Conservation (phyloP, 345 rosid species). For the Brassica carinata region DNA sequence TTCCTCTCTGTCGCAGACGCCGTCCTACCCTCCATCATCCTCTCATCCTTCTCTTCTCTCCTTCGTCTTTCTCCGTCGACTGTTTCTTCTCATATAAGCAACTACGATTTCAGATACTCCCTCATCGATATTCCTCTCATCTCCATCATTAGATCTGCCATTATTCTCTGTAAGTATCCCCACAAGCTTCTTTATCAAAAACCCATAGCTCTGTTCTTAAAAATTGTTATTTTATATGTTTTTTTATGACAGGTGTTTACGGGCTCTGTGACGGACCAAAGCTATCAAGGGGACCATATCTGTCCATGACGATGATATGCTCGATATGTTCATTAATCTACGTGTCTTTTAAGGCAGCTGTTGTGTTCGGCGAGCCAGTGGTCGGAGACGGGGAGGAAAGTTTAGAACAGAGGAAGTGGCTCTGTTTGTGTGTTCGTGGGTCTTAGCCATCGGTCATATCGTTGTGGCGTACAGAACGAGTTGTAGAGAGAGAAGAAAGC, state of each 20-base stretch:
- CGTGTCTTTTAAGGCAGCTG: constrained; percentile 73
- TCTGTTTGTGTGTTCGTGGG: constrained; percentile 63
- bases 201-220: constrained; percentile 23
- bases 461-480: constrained; percentile 85
- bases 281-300: constrained; percentile 75
- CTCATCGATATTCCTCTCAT: constrained; percentile 83
- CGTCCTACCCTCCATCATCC: constrained; percentile 75
- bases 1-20: constrained; percentile 81
- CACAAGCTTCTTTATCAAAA: background rate
- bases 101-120: constrained; percentile 76
- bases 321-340: constrained; percentile 66
- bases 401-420: constrained; percentile 64
- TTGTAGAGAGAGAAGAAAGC: constrained; percentile 90
- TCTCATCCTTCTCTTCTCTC: constrained; percentile 66
- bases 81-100: constrained; percentile 28
- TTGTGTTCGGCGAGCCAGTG: constrained; percentile 53
- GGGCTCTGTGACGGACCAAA: constrained; percentile 85
- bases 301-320: constrained; percentile 71
- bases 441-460: constrained; percentile 74
- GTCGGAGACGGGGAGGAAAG: constrained; percentile 40
- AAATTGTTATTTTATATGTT: background rate
- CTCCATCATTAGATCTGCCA: constrained; percentile 79
- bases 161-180: constrained; percentile 76
- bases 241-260: constrained; percentile 60
- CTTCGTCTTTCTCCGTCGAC: constrained; percentile 27